Conservation (phyloP, 129 eudicot genomes). For the Mikania micrantha region DNA sequence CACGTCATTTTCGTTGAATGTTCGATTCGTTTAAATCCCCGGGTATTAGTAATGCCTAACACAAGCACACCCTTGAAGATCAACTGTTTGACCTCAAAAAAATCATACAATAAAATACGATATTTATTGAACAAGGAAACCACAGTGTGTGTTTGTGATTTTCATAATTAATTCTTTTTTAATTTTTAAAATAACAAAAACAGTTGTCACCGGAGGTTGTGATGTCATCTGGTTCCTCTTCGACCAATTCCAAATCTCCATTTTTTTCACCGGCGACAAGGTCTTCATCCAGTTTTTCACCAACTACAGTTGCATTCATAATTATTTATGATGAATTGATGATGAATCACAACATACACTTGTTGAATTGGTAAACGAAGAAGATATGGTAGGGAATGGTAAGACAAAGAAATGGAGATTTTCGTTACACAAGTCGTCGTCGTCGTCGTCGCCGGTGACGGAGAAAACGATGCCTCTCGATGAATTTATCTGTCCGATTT, state of each 20-base stretch:
- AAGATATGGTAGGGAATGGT: slow-evolving; percentile 46
- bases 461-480: slow-evolving; percentile 36
- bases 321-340: slow-evolving; percentile 9
- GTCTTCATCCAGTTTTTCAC: slow-evolving; percentile 14
- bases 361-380: background rate
- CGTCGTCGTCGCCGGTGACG: background rate
- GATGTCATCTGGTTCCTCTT: slow-evolving; percentile 7
- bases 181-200: background rate
- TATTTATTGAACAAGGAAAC: background rate
- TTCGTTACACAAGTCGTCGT: slow-evolving; percentile 27
- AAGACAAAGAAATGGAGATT: slow-evolving; percentile 45
- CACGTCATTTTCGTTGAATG: no score
- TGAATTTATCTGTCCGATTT: slow-evolving; percentile 75
- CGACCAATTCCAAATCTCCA: slow-evolving; percentile 23
- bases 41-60: no score
- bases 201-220: background rate
- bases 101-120: background rate
- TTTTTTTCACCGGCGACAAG: slow-evolving; percentile 16
- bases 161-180: background rate
- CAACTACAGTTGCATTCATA: background rate
- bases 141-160: background rate
- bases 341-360: slow-evolving; percentile 13
- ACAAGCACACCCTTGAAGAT: no score
- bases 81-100: no score
- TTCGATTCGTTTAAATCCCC: no score